These are phyloP conservation scores for Kitagawia praeruptora DNA, from an alignment of 129 eudicot species.

Conservation along the genomic window DNA sequence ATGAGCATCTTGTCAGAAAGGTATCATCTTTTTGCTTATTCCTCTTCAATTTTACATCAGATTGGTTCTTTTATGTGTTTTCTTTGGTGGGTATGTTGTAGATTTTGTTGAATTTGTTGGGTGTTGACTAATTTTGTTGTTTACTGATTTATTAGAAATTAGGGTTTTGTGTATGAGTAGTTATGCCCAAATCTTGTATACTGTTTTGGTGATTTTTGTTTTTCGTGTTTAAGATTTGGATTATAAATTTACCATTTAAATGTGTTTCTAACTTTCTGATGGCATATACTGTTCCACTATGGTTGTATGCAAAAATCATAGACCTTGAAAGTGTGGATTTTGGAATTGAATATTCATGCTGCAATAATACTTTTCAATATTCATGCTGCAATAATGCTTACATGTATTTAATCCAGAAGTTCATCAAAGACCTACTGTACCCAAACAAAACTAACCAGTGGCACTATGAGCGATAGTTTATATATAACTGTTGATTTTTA, in stretches of 20 bases:
- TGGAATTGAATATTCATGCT: not conserved
- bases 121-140: not conserved
- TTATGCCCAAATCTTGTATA: not conserved
- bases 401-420: no score
- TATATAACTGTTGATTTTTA: not conserved
- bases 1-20: conserved; percentile 47
- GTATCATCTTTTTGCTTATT: conserved; percentile 11
- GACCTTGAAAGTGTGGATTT: not conserved
- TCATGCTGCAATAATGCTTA: no score
- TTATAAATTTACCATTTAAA: not conserved
- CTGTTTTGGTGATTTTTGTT: not conserved
- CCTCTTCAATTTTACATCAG: not conserved
- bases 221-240: not conserved
- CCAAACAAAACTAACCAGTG: not conserved
- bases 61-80: not conserved
- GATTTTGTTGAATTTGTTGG: not conserved
- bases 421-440: not conserved
- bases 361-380: not conserved
- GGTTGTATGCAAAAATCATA: not conserved
- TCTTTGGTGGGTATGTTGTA: not conserved
- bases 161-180: not conserved
- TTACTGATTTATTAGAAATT: not conserved
- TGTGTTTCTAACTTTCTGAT: not conserved
- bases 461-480: not conserved
- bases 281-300: not conserved